Conservation (phyloP, 371 early-diverging fungal genomes). For the Apophysomyces trapeziformis region DNA sequence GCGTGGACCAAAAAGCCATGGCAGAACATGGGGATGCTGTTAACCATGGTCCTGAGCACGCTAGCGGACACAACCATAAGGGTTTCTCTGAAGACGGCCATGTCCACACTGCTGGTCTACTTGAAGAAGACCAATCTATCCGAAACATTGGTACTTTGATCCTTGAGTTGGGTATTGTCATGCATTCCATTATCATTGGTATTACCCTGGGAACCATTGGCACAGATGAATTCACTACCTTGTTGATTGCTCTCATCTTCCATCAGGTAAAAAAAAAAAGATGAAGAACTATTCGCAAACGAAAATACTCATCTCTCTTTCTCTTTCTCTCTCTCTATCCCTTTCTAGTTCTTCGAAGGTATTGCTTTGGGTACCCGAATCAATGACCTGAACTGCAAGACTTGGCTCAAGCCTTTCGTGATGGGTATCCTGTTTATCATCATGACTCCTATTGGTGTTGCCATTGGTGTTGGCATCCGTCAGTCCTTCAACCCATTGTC, state of each 20-base stretch:
- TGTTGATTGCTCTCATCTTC: slow-evolving; percentile 78
- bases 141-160: slow-evolving; percentile 54
- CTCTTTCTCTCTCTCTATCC: slow-evolving; percentile 42
- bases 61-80: slow-evolving; percentile 24
- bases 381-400: slow-evolving; percentile 64
- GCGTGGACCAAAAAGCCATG: slow-evolving; percentile 1
- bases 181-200: slow-evolving; percentile 85
- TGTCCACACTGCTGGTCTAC: slow-evolving; percentile 51
- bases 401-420: slow-evolving; percentile 36
- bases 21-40: neutral
- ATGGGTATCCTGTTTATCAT: slow-evolving; percentile 49
- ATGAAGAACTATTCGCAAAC: too few relatives aligned
- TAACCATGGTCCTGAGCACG: neutral
- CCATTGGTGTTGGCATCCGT: slow-evolving; percentile 74
- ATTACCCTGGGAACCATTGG: slow-evolving; percentile 57
- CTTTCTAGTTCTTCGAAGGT: slow-evolving; percentile 86
- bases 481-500: slow-evolving; percentile 61
- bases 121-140: slow-evolving; percentile 34
- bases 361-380: slow-evolving; percentile 81
- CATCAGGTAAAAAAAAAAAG: slow-evolving; percentile 62
- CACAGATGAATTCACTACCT: slow-evolving; percentile 39
- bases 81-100: slow-evolving; percentile 43
- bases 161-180: slow-evolving; percentile 81
- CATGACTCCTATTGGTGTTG: slow-evolving; percentile 81
- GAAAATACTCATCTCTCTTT: neutral